phyloP scores from a whole-genome alignment of 2,329 filamentous ascomycete species.

The Lecanosticta acicola region DNA sequence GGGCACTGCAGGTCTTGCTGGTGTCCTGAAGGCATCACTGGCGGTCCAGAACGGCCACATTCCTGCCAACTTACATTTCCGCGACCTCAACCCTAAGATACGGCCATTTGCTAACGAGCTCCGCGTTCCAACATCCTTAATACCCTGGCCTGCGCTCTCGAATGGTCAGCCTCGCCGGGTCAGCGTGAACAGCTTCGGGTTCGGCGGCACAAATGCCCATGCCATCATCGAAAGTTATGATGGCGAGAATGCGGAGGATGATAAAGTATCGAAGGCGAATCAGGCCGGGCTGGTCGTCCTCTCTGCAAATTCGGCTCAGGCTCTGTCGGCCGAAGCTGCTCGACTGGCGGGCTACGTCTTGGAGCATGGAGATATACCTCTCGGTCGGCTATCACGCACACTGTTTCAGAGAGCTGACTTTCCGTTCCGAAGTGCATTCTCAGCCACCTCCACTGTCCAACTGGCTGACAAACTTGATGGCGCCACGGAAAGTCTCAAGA shows the following conservation, averaged over 20 bases:
- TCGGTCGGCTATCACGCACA: slow-evolving; percentile 32
- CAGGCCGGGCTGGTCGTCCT: neutral
- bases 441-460: neutral
- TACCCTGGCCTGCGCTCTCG: slow-evolving; percentile 28
- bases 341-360: neutral
- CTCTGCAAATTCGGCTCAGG: neutral
- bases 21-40: slow-evolving; percentile 25
- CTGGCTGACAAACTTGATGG: neutral
- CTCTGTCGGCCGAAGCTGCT: neutral
- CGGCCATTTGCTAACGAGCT: slow-evolving; percentile 15
- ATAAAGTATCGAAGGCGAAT: neutral
- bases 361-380: slow-evolving; percentile 1
- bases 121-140: slow-evolving; percentile 12
- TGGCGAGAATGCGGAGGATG: neutral
- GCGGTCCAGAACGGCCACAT: slow-evolving; percentile 25
- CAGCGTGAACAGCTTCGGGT: slow-evolving; percentile 23
- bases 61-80: slow-evolving; percentile 25
- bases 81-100: slow-evolving; percentile 27
- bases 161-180: slow-evolving; percentile 5
- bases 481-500: neutral
- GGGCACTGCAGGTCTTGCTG: slow-evolving; percentile 20
- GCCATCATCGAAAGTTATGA: slow-evolving; percentile 17
- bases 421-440: neutral
- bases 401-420: slow-evolving; percentile 34
- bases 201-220: slow-evolving; percentile 24